Evolutionary conservation across 2,329 filamentous ascomycete species (phyloP).

Genomic region (Boeremia lycopersici): DNA sequence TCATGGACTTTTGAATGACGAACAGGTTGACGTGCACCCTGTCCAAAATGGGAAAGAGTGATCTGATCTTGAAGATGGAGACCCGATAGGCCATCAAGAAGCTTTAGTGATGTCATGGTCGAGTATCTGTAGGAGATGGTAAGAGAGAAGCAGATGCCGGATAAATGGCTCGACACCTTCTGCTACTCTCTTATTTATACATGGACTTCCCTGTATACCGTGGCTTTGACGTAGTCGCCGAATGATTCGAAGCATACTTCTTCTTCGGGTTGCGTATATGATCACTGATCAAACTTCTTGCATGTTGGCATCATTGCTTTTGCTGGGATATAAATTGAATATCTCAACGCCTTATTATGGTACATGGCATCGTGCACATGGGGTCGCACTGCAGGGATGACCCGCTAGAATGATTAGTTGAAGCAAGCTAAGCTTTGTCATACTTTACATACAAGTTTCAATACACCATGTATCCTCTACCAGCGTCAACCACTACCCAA

Average conservation of each 20-base stretch:
- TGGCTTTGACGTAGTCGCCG: neutral
- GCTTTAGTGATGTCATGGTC: conserved; percentile 1
- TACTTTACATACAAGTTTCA: too few relatives aligned
- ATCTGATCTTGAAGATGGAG: conserved; percentile 27
- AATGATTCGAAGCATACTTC: neutral
- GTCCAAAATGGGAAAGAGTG: conserved; percentile 32
- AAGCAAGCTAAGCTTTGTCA: too few relatives aligned
- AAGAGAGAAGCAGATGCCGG: neutral
- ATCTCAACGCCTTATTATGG: neutral
- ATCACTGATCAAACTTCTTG: conserved; percentile 1
- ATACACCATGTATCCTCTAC: too few relatives aligned
- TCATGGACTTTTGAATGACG: conserved; percentile 29
- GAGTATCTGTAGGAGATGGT: neutral
- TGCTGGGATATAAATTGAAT: conserved; percentile 9
- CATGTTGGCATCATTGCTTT: neutral
- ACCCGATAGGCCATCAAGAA: conserved; percentile 21
- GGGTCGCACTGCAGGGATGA: too few relatives aligned
- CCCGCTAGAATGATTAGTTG: too few relatives aligned
- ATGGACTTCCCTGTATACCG: neutral
- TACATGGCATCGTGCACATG: too few relatives aligned
- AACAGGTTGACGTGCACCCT: conserved; percentile 23
- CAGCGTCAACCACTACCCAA: too few relatives aligned
- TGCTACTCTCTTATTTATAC: conserved; percentile 1
- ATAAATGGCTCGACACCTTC: neutral
- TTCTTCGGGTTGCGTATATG: neutral